Percentiles rank a stretch among this genome's conserved stretches.
Evolutionary conservation across 2,329 filamentous ascomycete genomes (phyloP).

Genomic region (Xylaria sp.): DNA sequence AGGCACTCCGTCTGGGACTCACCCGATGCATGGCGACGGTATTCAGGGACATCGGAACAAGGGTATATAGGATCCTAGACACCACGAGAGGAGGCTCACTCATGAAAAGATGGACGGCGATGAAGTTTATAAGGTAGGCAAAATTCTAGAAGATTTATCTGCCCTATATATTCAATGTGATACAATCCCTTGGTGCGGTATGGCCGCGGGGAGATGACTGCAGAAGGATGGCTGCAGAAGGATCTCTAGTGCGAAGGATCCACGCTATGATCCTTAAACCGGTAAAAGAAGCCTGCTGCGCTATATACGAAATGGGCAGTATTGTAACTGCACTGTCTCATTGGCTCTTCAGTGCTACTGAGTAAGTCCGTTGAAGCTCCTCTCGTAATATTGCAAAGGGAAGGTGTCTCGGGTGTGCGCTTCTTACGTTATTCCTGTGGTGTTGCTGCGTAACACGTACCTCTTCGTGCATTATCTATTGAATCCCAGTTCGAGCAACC

Average conservation of each 20-base stretch:
- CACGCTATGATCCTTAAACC: conserved; percentile 3
- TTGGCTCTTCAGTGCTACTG: neutral
- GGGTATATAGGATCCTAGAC: neutral
- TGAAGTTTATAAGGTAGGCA: conserved; percentile 6
- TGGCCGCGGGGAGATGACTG: neutral
- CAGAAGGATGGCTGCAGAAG: conserved; percentile 10
- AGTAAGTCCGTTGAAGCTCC: neutral
- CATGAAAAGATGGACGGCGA: neutral
- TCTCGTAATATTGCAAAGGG: neutral
- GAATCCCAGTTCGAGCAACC: neutral
- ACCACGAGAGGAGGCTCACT: conserved; percentile 12
- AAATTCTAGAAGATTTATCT: conserved; percentile 1
- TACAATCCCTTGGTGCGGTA: neutral
- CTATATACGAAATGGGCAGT: neutral
- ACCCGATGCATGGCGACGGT: conserved; percentile 22
- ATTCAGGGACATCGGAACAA: neutral
- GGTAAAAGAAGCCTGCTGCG: neutral
- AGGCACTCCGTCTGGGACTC: conserved; percentile 21
- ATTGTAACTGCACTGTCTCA: neutral
- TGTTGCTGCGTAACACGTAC: neutral
- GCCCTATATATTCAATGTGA: conserved; percentile 10
- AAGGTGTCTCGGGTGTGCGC: neutral
- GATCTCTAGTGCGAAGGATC: neutral
- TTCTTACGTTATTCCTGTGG: neutral
- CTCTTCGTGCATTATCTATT: neutral